Evolutionary conservation across 2,329 filamentous ascomycete genomes (phyloP).

Genomic region (Fusarium sp.): DNA sequence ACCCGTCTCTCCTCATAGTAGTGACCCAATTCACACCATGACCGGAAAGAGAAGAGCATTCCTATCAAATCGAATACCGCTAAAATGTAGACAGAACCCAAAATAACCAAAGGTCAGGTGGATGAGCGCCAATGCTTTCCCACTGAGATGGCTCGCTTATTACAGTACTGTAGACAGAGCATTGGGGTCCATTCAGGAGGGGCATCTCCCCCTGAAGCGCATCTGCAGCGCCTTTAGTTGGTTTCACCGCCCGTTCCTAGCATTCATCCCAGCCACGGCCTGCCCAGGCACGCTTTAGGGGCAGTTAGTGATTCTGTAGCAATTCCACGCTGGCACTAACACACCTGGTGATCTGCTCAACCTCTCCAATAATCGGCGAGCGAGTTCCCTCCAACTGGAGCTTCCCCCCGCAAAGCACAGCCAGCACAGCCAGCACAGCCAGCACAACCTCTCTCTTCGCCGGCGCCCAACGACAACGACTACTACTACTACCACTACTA

Average conservation of each 20-base stretch:
- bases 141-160: conserved; percentile 11
- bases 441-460: conserved; percentile 40
- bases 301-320: conserved; percentile 17
- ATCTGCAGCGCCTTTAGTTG: conserved; percentile 23
- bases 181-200: conserved; percentile 29
- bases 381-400: conserved; percentile 36
- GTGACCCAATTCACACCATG: conserved; percentile 10
- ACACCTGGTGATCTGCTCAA: conserved; percentile 14
- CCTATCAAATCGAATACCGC: not conserved
- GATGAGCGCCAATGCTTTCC: not conserved
- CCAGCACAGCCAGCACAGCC: no score
- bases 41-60: not conserved
- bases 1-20: not conserved
- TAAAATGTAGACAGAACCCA: not conserved
- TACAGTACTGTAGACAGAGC: not conserved
- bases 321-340: conserved; percentile 19
- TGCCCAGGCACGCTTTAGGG: conserved; percentile 13
- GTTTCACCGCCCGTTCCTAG: conserved; percentile 36
- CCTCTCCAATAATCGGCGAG: conserved; percentile 39
- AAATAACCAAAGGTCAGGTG: not conserved
- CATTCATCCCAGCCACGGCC: conserved; percentile 21
- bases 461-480: conserved; percentile 42
- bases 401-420: conserved; percentile 44
- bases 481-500: not conserved
- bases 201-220: conserved; percentile 32